Base-by-base conservation (phyloP, 192 early-diverging fungal genomes). In the Funneliformis geosporum region DNA sequence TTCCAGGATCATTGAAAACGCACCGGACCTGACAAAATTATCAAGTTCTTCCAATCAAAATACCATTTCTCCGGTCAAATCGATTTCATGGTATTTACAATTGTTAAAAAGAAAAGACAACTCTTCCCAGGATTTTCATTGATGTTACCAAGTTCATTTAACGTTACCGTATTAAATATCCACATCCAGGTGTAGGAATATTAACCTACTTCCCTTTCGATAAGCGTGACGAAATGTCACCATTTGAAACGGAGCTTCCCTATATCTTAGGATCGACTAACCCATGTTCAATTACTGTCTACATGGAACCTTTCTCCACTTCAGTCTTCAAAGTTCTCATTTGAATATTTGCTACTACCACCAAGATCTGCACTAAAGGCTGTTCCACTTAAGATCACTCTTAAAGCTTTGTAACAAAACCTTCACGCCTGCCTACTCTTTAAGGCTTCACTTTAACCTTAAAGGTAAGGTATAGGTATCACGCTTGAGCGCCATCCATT, bases 261-360 rank as follows among this genome's bases (percentile, higher is more conserved):
- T 86, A 85, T 83, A 80, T 84, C 91, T 93, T 92, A 93, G 92
- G 92, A 90, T 92, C 89, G 89, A 90, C 92, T 92, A 85, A 93
- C 91, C 90, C 91, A 83, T 85, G 87, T 86, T 88, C 89, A 91
- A 92, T 85, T 90, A 82, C 87, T 87, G 91, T 90, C 88, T 85
- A 85, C 86, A 87, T 84, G 90, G 89, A 93, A 92, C 90, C 90
- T 88, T 91, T 91, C 89, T 92, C 90, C 90, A 91, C 90, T 91
- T 92, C 92, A 93, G 89, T 93, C 92, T 89, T 92, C 90, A 93
- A 93, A 90, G 92, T 84, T 91, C 88, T 90, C 90, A 91, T 89
- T 91, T 91, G 90, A 91, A 88, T 91, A 91, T 89, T 91, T 92
- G 89, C 89, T 90, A 91, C 90, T 92, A 88, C 88, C 90, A 91